A percentile compares a stretch with the other conserved stretches of the same genome.
Conservation (phyloP, 805 yeast species). For the Wickerhamomyces rabaulensis region DNA sequence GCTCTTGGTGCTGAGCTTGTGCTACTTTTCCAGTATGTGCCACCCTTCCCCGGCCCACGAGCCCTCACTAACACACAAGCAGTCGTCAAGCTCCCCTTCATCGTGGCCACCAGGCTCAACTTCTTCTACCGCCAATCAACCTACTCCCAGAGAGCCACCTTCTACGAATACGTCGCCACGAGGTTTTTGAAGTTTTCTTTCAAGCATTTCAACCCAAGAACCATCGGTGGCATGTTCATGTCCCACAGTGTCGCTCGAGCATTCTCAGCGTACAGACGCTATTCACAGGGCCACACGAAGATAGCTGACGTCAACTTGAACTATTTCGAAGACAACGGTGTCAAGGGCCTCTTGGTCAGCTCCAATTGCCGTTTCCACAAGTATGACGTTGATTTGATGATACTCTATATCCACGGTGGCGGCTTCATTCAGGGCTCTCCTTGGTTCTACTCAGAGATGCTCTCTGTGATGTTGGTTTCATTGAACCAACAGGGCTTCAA, state of each 20-base stretch:
- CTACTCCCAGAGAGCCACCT: constrained; percentile 3
- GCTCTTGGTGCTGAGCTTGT: neutral
- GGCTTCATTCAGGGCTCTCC: constrained; percentile 30
- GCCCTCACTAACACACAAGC: neutral
- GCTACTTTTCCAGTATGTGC: neutral
- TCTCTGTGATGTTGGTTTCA: constrained; percentile 34
- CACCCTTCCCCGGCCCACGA: neutral
- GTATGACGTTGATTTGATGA: constrained; percentile 29
- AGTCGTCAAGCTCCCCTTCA: neutral
- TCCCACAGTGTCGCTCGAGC: neutral
- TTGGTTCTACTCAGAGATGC: constrained; percentile 40
- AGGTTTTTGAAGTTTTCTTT: neutral
- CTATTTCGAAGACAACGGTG: constrained; percentile 19
- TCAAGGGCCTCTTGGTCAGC: constrained; percentile 29
- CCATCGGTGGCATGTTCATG: constrained; percentile 1
- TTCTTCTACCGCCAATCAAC: neutral
- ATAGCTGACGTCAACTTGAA: constrained; percentile 3
- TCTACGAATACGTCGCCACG: constrained; percentile 1
- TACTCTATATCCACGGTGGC: constrained; percentile 43
- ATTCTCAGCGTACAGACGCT: constrained; percentile 1
- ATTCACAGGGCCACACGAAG: constrained; percentile 1
- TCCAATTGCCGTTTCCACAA: constrained; percentile 27
- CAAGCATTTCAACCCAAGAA: neutral
- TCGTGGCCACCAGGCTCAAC: neutral
- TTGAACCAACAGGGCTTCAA: constrained; percentile 43